Evolutionary conservation across 2,329 filamentous ascomycete genomes (phyloP), one percentile per base, ranked within the genome.

Genomic region (Dactylellina leptospora): DNA sequence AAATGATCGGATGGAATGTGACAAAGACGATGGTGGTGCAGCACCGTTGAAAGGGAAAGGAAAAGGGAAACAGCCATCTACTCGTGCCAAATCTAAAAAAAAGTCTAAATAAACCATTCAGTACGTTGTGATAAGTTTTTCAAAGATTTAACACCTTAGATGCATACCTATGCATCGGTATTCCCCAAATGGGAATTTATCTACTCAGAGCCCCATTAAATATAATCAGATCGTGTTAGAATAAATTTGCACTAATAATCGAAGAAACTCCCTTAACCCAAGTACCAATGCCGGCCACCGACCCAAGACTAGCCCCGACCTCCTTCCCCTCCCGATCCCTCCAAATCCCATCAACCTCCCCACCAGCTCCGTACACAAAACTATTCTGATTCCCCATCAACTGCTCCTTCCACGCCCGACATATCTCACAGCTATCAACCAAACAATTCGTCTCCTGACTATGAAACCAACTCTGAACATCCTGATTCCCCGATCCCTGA

Each of bases 391-490:
- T 72, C 4, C 36, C 40, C 11, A 4, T 18, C 13, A 72, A 20
- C 16, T 66, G 59, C 16, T 54, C n/a, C 51, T 54, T 59, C 68
- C 68, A 72, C 6, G 16, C 40, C 18, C 27, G 40, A 25, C 68
- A 64, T 5, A 72, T 38, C 4, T 64, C 54, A 4, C 50, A 33
- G 22, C 60, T 66, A 25, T 72, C 68, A 40, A 72, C 45, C 25
- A 72, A 53, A n/a, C 54, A 54, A 54, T 72, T 72, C 4, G 42
- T 60, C 20, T 72, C 68, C 25, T 72, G 68, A 9, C 53, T 60
- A 36, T 72, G 68, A 60, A 64, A 72, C 59, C 59, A 72, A 53
- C 68, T 72, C n/a, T 72, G 68, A 9, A 45, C 48, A 40, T 72
- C 68, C 22, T 64, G 68, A 33, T 72, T 72, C 6, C 59, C 68